phyloP scores from a whole-genome alignment of 164 flowering plant genomes.

The Chimonanthus salicifolius region DNA sequence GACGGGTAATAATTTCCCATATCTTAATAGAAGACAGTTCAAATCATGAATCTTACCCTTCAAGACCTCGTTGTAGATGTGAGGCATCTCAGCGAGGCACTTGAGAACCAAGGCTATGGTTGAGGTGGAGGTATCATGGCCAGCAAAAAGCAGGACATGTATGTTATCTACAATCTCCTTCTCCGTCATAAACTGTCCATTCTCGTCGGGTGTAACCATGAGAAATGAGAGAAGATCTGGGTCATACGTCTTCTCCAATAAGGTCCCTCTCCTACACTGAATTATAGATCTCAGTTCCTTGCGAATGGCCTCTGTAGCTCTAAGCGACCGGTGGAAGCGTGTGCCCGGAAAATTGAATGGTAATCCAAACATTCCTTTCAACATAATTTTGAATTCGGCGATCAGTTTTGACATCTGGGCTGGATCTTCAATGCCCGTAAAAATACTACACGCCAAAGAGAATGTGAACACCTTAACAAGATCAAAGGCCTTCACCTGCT shows the following conservation, averaged over 20 bases:
- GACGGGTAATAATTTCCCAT: too few species aligned
- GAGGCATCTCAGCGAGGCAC: slow-evolving; percentile 24
- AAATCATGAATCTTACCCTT: slow-evolving; percentile 8
- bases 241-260: slow-evolving; percentile 16
- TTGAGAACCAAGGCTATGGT: slow-evolving; percentile 43
- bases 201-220: slow-evolving; percentile 7
- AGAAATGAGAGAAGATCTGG: slow-evolving; percentile 15
- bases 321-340: slow-evolving; percentile 14
- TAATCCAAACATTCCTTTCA: slow-evolving; percentile 5
- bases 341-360: slow-evolving; percentile 42
- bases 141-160: slow-evolving; percentile 45
- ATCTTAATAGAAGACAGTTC: neutral
- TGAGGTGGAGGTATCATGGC: slow-evolving; percentile 52
- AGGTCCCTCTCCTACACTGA: slow-evolving; percentile 10
- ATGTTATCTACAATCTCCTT: slow-evolving; percentile 51
- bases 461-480: slow-evolving; percentile 25
- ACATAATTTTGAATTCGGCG: slow-evolving; percentile 4
- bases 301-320: slow-evolving; percentile 21
- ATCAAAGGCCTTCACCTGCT: slow-evolving; percentile 22
- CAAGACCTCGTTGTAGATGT: slow-evolving; percentile 14
- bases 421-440: slow-evolving; percentile 34
- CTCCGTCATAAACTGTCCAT: slow-evolving; percentile 41
- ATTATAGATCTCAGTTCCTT: slow-evolving; percentile 17
- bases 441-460: slow-evolving; percentile 22
- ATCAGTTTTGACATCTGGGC: slow-evolving; percentile 17